Evolutionary conservation across 768 basidiomycete genomes (phyloP), one percentile per base, ranked within the genome.

Genomic region (Pisolithus marmoratus): DNA sequence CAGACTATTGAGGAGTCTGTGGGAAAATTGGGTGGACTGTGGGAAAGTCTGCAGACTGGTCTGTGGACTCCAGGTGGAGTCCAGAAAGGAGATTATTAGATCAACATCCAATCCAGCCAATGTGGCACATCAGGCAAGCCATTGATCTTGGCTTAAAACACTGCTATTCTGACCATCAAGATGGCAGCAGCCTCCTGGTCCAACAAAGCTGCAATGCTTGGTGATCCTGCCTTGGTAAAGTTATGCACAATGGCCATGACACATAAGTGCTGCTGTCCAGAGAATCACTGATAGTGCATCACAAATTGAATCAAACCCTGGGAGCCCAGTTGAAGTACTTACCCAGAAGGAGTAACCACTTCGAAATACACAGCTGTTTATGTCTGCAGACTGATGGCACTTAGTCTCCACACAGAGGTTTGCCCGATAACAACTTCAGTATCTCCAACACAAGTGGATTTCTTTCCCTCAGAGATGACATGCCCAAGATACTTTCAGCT

Each of bases 71-170:
- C n/a, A n/a, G n/a, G n/a, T n/a, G n/a, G n/a, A n/a, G n/a, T n/a
- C n/a, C n/a, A n/a, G n/a, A n/a, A n/a, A n/a, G n/a, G n/a, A n/a
- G n/a, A n/a, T n/a, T n/a, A n/a, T n/a, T 95, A 83, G 64, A 98
- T 98, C 51, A 99, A 80, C 96, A 99, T 99, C 51, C 96, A 79
- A 73, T 99, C 96, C 54, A 99, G 72, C 96, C 96, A 98, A 54
- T 96, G 73, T 48, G 98, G 74, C 31, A 98, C 95, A 65, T 99
- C 95, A 0, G 96, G 94, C 5, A 86, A 87, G 67, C 98, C 95
- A 63, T 99, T 96, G 56, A 98, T 93, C 72, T 98, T 95, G 23
- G 96, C 95, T 71, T 98, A 98, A 82, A 97, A 98, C 7, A 98
- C 93, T 0, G 96, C 94, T 67, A 99, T 98, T 56, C 96, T 83